Conservation (phyloP, 2,329 filamentous ascomycete genomes). For the Cytospora chrysosperma region DNA sequence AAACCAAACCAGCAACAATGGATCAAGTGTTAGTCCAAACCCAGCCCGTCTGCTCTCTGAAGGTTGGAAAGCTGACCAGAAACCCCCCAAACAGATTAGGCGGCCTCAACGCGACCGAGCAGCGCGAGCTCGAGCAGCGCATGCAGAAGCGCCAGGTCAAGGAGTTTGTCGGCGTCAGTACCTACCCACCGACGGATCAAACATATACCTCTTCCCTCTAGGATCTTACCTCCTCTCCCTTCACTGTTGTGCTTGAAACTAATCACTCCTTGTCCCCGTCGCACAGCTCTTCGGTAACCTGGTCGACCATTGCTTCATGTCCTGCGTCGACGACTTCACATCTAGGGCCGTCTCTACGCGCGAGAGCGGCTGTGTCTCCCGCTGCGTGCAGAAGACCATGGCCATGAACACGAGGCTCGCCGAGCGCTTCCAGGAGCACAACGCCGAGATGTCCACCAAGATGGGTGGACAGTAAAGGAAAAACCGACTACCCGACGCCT, state of each 20-base stretch:
- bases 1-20: slow-evolving; percentile 10
- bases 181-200: background rate
- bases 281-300: slow-evolving; percentile 61
- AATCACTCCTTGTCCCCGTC: background rate
- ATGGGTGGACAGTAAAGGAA: slow-evolving; percentile 45
- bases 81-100: slow-evolving; percentile 18
- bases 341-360: slow-evolving; percentile 87
- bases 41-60: background rate
- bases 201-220: background rate
- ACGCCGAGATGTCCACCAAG: slow-evolving; percentile 57
- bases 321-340: slow-evolving; percentile 98
- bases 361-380: slow-evolving; percentile 88
- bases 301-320: slow-evolving; percentile 88
- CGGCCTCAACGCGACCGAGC: slow-evolving; percentile 71
- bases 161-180: slow-evolving; percentile 92
- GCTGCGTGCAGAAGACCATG: slow-evolving; percentile 95
- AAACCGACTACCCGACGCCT: background rate
- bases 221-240: background rate
- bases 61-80: slow-evolving; percentile 7
- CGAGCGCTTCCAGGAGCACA: slow-evolving; percentile 80
- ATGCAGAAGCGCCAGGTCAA: slow-evolving; percentile 99
- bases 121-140: slow-evolving; percentile 88
- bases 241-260: background rate
- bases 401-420: slow-evolving; percentile 87
- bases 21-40: slow-evolving; percentile 19